These are phyloP conservation scores for Radiomyces spectabilis DNA, from an alignment of 192 early-diverging fungal species.

Conservation along the genomic window DNA sequence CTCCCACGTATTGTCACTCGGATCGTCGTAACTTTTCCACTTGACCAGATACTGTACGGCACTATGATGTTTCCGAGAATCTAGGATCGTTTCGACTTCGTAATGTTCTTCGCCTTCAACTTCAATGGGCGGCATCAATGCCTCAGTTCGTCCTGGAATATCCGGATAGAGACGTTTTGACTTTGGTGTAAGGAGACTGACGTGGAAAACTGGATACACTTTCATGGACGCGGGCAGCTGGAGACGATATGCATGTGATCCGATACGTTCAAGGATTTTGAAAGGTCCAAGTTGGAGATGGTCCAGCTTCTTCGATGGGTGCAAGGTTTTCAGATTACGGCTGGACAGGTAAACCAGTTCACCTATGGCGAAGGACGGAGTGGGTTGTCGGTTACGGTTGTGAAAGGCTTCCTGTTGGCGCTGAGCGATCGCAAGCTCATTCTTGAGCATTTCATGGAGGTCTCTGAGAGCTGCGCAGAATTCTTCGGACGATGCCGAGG, in stretches of 20 bases:
- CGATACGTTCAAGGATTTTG: background rate
- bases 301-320: constrained; percentile 3
- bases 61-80: too few relatives aligned
- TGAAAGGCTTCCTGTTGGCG: background rate
- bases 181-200: background rate
- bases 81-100: too few relatives aligned
- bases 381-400: constrained; percentile 1
- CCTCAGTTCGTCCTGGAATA: too few relatives aligned
- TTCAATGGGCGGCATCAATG: too few relatives aligned
- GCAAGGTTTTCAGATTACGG: background rate
- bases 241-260: background rate
- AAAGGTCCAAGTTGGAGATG: constrained; percentile 5
- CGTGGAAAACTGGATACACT: constrained; percentile 10
- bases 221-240: background rate
- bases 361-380: background rate
- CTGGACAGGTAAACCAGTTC: constrained; percentile 1
- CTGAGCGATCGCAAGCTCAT: constrained; percentile 6
- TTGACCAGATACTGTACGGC: too few relatives aligned
- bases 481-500: background rate
- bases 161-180: too few relatives aligned
- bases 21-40: too few relatives aligned
- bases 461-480: background rate
- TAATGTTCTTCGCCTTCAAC: too few relatives aligned
- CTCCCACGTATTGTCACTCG: too few relatives aligned
- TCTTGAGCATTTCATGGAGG: constrained; percentile 1